A percentile compares a stretch with the other conserved stretches of the same genome.
phyloP scores from a whole-genome alignment of 768 basidiomycete species.

The Strobilomyces dryophilus region DNA sequence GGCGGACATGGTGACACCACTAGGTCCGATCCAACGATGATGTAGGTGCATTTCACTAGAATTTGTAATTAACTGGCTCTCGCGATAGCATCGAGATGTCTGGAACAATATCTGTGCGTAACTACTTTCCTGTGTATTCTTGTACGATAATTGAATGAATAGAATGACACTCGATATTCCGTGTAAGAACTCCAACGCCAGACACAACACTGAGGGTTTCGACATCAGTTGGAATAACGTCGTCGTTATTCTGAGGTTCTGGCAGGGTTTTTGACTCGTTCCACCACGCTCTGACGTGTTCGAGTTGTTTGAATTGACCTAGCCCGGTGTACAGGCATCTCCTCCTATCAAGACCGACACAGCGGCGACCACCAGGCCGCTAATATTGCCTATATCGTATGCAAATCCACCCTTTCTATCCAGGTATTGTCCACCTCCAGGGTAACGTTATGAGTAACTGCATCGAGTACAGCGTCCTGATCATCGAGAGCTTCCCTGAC shows the following conservation, averaged over 20 bases:
- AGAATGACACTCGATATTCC: conserved; percentile 30
- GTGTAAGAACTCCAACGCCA: conserved; percentile 11
- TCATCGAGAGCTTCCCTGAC: too few relatives aligned
- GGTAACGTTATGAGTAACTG: conserved; percentile 52
- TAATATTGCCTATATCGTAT: conserved; percentile 47
- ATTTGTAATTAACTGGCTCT: neutral
- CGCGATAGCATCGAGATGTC: conserved; percentile 35
- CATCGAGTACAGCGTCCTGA: conserved; percentile 50
- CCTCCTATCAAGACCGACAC: conserved; percentile 60
- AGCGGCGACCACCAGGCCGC: conserved; percentile 43
- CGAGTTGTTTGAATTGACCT: neutral
- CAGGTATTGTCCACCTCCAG: conserved; percentile 19
- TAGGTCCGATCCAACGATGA: conserved; percentile 39
- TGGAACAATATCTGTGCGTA: conserved; percentile 35
- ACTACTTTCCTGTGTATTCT: neutral
- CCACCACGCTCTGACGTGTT: neutral
- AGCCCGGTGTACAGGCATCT: conserved; percentile 51
- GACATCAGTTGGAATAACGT: conserved; percentile 37
- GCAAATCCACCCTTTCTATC: neutral
- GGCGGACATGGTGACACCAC: conserved; percentile 10
- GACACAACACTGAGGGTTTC: conserved; percentile 51
- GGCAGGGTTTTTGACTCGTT: neutral
- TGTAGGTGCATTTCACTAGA: conserved; percentile 17
- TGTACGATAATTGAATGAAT: conserved; percentile 41
- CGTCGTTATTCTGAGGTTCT: conserved; percentile 1